A percentile compares a stretch with the other conserved stretches of the same genome.
phyloP scores from a whole-genome alignment of 371 early-diverging fungal species.

The Fennellomyces sp. region DNA sequence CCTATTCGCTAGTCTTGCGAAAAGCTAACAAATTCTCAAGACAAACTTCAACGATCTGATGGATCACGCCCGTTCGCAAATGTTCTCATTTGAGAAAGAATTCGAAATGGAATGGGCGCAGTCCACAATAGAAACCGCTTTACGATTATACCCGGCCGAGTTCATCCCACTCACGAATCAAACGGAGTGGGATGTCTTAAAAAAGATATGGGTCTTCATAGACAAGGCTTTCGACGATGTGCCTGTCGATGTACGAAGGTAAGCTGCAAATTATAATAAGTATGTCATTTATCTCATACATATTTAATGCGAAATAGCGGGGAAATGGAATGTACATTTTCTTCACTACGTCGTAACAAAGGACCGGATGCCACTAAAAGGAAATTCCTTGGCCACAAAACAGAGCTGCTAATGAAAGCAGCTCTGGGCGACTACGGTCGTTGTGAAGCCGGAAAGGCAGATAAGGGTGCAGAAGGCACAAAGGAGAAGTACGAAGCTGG shows the following conservation, averaged over 20 bases:
- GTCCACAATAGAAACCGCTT: background rate
- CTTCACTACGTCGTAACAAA: slow-evolving; percentile 2
- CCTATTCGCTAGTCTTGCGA: too few species aligned
- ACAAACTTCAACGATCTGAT: background rate
- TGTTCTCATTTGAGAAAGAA: background rate
- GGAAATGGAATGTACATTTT: background rate
- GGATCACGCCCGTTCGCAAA: background rate
- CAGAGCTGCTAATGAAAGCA: slow-evolving; percentile 8
- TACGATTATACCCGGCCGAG: background rate
- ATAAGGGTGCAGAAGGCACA: slow-evolving; percentile 9
- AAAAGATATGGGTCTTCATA: background rate
- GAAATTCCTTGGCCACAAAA: slow-evolving; percentile 11
- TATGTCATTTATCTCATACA: background rate
- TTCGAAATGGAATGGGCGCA: slow-evolving; percentile 2
- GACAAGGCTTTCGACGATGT: slow-evolving; percentile 5
- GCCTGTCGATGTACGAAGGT: background rate
- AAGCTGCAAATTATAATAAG: background rate
- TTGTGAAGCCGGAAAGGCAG: slow-evolving; percentile 8
- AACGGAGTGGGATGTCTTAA: background rate
- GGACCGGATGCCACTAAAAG: background rate
- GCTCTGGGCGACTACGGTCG: slow-evolving; percentile 3
- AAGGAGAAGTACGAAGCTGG: background rate
- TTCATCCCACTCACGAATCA: background rate
- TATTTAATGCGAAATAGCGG: background rate
- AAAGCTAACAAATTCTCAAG: too few species aligned